A percentile compares a stretch with the other conserved stretches of the same genome.
phyloP scores from a whole-genome alignment of 1,139 yeast genomes.

The Yarrowia galli region DNA sequence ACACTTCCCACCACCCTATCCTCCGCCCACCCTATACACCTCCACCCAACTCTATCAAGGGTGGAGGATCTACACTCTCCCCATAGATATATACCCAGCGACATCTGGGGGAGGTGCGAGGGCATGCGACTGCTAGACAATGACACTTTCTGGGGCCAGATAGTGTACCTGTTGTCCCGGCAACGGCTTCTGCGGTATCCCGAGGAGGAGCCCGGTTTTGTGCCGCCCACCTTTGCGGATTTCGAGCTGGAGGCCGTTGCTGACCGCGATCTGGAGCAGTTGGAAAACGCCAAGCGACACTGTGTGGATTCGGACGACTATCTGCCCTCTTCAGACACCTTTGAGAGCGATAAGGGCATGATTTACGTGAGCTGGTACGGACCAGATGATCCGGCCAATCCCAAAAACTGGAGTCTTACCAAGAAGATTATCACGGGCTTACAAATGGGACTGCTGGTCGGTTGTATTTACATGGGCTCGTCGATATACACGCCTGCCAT shows the following conservation, averaged over 20 bases:
- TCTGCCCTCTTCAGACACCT: conserved; percentile 9
- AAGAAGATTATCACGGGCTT: conserved; percentile 55
- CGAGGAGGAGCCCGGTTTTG: conserved; percentile 35
- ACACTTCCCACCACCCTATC: neutral
- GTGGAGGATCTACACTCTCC: conserved; percentile 32
- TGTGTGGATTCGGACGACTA: conserved; percentile 14
- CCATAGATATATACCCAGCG: conserved; percentile 23
- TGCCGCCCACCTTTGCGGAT: conserved; percentile 8
- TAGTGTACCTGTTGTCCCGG: conserved; percentile 33
- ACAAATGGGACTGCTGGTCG: conserved; percentile 58
- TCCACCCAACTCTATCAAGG: conserved; percentile 36
- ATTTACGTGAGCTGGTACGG: conserved; percentile 56
- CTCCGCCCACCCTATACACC: conserved; percentile 22
- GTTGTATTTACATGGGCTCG: conserved; percentile 65
- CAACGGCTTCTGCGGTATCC: conserved; percentile 17
- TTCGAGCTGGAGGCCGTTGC: neutral
- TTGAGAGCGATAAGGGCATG: conserved; percentile 30
- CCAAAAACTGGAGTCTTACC: conserved; percentile 60
- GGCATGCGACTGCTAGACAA: conserved; percentile 37
- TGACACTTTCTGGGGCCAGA: conserved; percentile 41
- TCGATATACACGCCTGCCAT: conserved; percentile 68
- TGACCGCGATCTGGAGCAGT: conserved; percentile 31
- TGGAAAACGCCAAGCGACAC: conserved; percentile 19
- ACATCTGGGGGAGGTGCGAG: neutral
- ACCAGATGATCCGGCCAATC: conserved; percentile 64